Percentiles rank a stretch among this genome's conserved stretches.
Evolutionary conservation across 441 rosid species (phyloP).

Genomic region (Syzygium malaccense): DNA sequence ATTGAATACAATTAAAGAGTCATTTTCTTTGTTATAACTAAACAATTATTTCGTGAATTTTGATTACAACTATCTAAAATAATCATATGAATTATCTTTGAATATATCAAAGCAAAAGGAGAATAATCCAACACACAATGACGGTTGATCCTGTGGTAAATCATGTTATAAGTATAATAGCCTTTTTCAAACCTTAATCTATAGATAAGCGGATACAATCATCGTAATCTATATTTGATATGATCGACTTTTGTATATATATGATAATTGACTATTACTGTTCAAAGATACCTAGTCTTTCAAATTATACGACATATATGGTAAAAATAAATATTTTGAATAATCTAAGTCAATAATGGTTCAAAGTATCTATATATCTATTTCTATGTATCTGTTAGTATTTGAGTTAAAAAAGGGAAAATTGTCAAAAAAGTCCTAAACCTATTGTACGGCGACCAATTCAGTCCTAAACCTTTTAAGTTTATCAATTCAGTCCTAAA

Average conservation of each 20-base stretch:
- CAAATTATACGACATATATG: not conserved
- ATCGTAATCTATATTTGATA: not conserved
- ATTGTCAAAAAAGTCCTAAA: too few relatives aligned
- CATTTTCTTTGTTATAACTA: not conserved
- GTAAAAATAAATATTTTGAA: not conserved
- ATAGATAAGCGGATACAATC: not conserved
- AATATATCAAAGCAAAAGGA: not conserved
- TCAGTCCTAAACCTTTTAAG: too few relatives aligned
- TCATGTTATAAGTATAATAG: not conserved
- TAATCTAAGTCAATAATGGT: not conserved
- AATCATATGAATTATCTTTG: not conserved
- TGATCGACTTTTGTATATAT: not conserved
- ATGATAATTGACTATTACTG: not conserved
- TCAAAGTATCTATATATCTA: not conserved
- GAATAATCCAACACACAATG: not conserved
- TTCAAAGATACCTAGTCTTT: not conserved
- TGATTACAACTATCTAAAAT: not conserved
- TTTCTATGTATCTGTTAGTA: not conserved
- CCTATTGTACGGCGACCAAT: too few relatives aligned
- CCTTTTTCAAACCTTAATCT: not conserved
- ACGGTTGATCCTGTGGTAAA: not conserved
- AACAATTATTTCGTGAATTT: not conserved
- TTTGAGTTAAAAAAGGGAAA: not conserved
- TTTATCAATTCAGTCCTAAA: too few relatives aligned
- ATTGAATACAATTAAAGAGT: not conserved